Conservation (phyloP, 1,139 yeast genomes). For the Pneumocystis wakefieldiae region DNA sequence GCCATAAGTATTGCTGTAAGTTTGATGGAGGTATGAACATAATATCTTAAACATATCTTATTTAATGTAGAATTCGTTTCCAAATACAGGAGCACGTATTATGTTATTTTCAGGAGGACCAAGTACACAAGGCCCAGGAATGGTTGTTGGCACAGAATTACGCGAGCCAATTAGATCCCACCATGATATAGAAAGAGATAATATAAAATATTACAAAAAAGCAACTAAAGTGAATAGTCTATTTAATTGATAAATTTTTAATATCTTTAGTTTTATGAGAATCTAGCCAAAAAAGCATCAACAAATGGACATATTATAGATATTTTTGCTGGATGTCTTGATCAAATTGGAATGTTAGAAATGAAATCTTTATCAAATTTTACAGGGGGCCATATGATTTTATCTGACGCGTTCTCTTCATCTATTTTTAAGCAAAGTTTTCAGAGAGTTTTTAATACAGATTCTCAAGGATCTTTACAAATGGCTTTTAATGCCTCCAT, state of each 20-base stretch:
- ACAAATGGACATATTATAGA: constrained; percentile 79
- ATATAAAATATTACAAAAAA: constrained; percentile 82
- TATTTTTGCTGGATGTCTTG: constrained; percentile 93
- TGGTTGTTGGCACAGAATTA: constrained; percentile 79
- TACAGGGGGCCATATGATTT: constrained; percentile 86
- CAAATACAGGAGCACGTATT: constrained; percentile 80
- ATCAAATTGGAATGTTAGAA: constrained; percentile 93
- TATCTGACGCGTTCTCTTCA: constrained; percentile 91
- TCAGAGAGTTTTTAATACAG: constrained; percentile 72
- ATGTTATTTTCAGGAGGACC: constrained; percentile 92
- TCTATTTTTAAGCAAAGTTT: constrained; percentile 91
- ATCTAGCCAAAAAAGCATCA: constrained; percentile 56
- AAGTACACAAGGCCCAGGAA: constrained; percentile 87
- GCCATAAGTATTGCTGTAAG: constrained; percentile 78
- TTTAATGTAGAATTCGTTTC: constrained; percentile 41
- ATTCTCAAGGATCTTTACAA: constrained; percentile 64
- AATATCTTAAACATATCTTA: background rate
- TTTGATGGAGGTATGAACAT: constrained; percentile 37
- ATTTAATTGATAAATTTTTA: background rate
- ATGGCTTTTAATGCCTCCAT: constrained; percentile 82
- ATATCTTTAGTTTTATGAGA: constrained; percentile 44
- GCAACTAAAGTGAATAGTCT: constrained; percentile 40
- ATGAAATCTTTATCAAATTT: constrained; percentile 79
- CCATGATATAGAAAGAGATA: constrained; percentile 79
- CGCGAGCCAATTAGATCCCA: constrained; percentile 96